phyloP scores from a whole-genome alignment of 495 filamentous ascomycete genomes.

The Xylaria palmicola region DNA sequence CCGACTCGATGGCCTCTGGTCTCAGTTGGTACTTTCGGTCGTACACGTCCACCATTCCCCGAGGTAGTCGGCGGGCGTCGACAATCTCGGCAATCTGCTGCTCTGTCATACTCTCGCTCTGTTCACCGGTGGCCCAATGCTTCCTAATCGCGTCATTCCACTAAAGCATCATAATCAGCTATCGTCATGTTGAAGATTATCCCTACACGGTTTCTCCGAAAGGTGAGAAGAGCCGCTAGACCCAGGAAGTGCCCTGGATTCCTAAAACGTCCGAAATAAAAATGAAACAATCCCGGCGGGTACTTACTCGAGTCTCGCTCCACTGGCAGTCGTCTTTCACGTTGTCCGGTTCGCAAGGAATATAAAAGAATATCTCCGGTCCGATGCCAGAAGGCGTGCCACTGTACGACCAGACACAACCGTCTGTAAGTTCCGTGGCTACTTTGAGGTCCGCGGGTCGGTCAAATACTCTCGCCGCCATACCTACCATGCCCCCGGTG shows the following conservation, averaged over 20 bases:
- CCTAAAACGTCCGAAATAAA: no score
- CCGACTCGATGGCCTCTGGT: constrained; percentile 64
- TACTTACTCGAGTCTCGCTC: constrained; percentile 25
- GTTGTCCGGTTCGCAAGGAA: constrained; percentile 54
- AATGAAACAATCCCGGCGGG: background rate
- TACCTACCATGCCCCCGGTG: constrained; percentile 79
- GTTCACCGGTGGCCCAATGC: constrained; percentile 26
- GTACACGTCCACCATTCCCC: constrained; percentile 57
- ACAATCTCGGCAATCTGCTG: constrained; percentile 42
- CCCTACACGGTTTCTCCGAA: background rate
- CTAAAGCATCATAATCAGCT: background rate
- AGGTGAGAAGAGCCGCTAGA: background rate
- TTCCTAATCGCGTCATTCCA: constrained; percentile 32
- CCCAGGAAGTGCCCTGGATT: no score
- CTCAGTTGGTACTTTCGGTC: constrained; percentile 68
- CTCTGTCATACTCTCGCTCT: constrained; percentile 31
- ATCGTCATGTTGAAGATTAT: background rate
- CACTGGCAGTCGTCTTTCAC: constrained; percentile 32
- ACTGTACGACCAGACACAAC: constrained; percentile 87
- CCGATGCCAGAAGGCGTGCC: constrained; percentile 70
- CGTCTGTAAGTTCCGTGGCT: constrained; percentile 73
- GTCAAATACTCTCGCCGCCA: constrained; percentile 73
- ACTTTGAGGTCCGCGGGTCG: constrained; percentile 68
- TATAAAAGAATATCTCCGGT: constrained; percentile 65
- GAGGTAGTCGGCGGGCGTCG: constrained; percentile 47